These are phyloP conservation scores for Peniophora sp. DNA, from an alignment of 1,284 basidiomycete genomes.

Conservation along the genomic window DNA sequence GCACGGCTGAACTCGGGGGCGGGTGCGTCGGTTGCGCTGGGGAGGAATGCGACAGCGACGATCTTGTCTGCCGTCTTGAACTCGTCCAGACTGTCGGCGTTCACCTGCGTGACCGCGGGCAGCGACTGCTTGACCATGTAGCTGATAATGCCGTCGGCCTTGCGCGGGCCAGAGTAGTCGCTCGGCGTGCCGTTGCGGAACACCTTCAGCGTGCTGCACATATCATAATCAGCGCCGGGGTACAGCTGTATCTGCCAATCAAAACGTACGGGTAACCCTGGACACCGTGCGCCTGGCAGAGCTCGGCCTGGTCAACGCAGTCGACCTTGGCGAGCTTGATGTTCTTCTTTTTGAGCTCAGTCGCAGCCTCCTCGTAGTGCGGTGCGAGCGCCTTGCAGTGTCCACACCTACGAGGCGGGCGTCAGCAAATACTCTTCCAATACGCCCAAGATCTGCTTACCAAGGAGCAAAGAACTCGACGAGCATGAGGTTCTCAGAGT, in stretches of 20 bases:
- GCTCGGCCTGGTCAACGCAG: constrained; percentile 93
- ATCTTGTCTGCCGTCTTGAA: constrained; percentile 90
- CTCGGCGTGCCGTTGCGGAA: constrained; percentile 79
- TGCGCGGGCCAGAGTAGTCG: constrained; percentile 85
- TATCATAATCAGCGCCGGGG: constrained; percentile 1
- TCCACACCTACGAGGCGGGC: constrained; percentile 57
- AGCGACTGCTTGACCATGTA: constrained; percentile 99
- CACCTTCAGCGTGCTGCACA: constrained; percentile 85
- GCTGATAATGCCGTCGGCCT: constrained; percentile 93
- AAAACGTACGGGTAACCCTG: constrained; percentile 83
- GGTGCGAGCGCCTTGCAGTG: constrained; percentile 91
- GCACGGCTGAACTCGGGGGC: constrained; percentile 88
- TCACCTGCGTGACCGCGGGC: constrained; percentile 87
- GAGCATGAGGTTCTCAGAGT: constrained; percentile 72
- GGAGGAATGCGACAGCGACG: constrained; percentile 78
- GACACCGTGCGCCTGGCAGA: constrained; percentile 85
- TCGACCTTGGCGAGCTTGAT: constrained; percentile 81
- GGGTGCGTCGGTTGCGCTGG: constrained; percentile 81
- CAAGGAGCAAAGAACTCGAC: constrained; percentile 97
- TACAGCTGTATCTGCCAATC: not conserved
- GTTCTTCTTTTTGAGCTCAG: constrained; percentile 90
- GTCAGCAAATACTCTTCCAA: constrained; percentile 5
- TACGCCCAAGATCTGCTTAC: constrained; percentile 29
- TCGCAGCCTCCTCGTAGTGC: constrained; percentile 92
- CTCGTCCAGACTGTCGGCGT: constrained; percentile 68